These are phyloP conservation scores for Metschnikowia proteae DNA, from an alignment of 805 yeast genomes.

Conservation along the genomic window DNA sequence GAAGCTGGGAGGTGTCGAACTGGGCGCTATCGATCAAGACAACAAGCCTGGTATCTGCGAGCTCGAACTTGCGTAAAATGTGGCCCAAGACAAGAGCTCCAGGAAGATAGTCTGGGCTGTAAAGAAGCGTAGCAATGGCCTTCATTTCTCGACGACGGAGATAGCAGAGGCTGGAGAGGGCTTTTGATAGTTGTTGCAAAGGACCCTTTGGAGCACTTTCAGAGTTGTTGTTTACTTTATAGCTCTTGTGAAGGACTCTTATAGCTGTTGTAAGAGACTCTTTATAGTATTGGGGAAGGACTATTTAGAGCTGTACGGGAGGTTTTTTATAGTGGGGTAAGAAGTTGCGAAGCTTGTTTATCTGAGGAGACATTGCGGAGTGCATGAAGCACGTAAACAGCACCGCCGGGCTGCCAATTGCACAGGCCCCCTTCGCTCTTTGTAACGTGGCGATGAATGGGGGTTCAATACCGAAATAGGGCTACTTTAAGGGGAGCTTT, in stretches of 20 bases:
- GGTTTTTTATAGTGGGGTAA: neutral
- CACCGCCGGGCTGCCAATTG: too few species aligned
- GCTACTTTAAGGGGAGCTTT: too few species aligned
- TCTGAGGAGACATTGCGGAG: slow-evolving; percentile 1
- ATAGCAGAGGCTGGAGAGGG: neutral
- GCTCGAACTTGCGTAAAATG: slow-evolving; percentile 18
- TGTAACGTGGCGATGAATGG: too few species aligned
- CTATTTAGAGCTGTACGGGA: too few species aligned
- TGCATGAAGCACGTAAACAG: neutral
- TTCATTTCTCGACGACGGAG: slow-evolving; percentile 7
- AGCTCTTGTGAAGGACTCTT: too few species aligned
- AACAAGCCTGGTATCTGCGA: slow-evolving; percentile 21
- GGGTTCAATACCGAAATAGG: too few species aligned
- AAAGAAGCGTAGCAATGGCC: slow-evolving; percentile 29
- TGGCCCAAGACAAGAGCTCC: slow-evolving; percentile 54
- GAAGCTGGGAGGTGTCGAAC: slow-evolving; percentile 27
- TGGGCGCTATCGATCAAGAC: slow-evolving; percentile 30
- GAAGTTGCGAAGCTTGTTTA: neutral
- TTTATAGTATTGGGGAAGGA: too few species aligned
- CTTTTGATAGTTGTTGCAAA: too few species aligned
- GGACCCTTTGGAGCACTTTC: too few species aligned
- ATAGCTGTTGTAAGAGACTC: too few species aligned
- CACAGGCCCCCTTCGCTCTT: too few species aligned
- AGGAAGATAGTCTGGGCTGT: slow-evolving; percentile 50
- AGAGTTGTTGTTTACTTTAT: too few species aligned